Evolutionary conservation across 352 stramenopile genomes (phyloP), one percentile per base, ranked within the genome.

Genomic region (Aphanomyces cochlioides): DNA sequence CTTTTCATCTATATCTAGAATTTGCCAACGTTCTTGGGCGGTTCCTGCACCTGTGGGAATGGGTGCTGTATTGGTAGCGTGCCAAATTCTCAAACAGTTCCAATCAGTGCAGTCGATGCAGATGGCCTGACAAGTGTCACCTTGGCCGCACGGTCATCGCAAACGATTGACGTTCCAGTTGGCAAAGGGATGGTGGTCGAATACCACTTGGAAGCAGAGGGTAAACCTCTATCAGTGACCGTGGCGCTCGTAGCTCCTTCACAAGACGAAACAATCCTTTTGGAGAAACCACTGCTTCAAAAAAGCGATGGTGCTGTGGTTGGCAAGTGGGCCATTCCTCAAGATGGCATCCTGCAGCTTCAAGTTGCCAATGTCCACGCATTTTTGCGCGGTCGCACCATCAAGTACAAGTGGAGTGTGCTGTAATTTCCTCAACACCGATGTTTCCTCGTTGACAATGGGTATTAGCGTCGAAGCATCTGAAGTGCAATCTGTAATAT

Each of bases 61-160:
- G 39, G 39, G 2, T 50, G 63, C 28, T 69, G 63, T 47, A 69
- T 69, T n/a, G 40, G 63, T 19, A 40, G 37, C 28, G 37, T 69
- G 8, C 63, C 63, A n/a, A 69, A 69, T 37, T 69, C 63, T 8
- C 63, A 69, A 37, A 69, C 63, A 19, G 15, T 13, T 13, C 63
- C 63, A 6, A 17, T 60, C 36, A 19, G 15, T 7, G 3, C 7
- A 8, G 21, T 48, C 41, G 63, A 60, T 38, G 47, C 63, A 41
- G 38, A 69, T 36, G 63, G 63, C 4, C 13, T 65, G 5, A 28
- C 63, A 17, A 60, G 21, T 13, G 15, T 69, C 34, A 65, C 12
- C 15, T 13, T 43, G 6, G 45, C 5, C 37, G 43, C 63, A 13
- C 43, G 63, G 8, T 15, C 63, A 5, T 50, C 50, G 10, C 6